phyloP scores from a whole-genome alignment of 1,284 basidiomycete species.

The Phlebopus sp. region DNA sequence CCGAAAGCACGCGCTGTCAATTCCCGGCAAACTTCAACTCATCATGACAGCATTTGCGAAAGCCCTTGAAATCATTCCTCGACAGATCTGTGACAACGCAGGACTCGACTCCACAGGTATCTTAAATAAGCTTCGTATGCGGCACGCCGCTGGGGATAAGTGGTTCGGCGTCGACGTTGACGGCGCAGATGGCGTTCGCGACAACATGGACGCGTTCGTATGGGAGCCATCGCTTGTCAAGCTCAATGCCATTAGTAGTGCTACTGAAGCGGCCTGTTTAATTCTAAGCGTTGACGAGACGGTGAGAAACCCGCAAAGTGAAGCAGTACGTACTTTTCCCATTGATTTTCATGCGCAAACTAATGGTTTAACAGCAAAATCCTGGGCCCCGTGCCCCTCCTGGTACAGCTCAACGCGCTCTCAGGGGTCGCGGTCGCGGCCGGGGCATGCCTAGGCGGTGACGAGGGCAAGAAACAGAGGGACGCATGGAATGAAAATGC shows the following conservation, averaged over 20 bases:
- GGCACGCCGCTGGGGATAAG: slow-evolving; percentile 82
- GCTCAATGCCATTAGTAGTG: slow-evolving; percentile 92
- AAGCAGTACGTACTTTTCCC: slow-evolving; percentile 59
- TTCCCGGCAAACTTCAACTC: slow-evolving; percentile 95
- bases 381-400: slow-evolving; percentile 82
- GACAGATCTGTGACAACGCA: slow-evolving; percentile 98
- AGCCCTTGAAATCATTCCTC: slow-evolving; percentile 95
- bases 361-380: slow-evolving; percentile 46
- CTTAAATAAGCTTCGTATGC: slow-evolving; percentile 96
- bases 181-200: slow-evolving; percentile 80
- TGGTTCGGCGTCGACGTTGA: slow-evolving; percentile 98
- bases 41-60: slow-evolving; percentile 97
- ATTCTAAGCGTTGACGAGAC: slow-evolving; percentile 96
- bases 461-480: slow-evolving; percentile 16
- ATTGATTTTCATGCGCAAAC: slow-evolving; percentile 2
- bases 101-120: slow-evolving; percentile 98
- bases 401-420: slow-evolving; percentile 77
- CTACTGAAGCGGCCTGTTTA: slow-evolving; percentile 94
- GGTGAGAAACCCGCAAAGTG: slow-evolving; percentile 88
- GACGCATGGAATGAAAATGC: slow-evolving; percentile 9
- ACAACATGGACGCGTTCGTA: slow-evolving; percentile 97
- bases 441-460: slow-evolving; percentile 72
- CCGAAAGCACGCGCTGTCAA: slow-evolving; percentile 86
- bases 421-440: slow-evolving; percentile 82
- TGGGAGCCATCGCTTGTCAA: slow-evolving; percentile 99